Conservation (phyloP, 1,284 basidiomycete species). For the Pseudozyma tsukubaensis region DNA sequence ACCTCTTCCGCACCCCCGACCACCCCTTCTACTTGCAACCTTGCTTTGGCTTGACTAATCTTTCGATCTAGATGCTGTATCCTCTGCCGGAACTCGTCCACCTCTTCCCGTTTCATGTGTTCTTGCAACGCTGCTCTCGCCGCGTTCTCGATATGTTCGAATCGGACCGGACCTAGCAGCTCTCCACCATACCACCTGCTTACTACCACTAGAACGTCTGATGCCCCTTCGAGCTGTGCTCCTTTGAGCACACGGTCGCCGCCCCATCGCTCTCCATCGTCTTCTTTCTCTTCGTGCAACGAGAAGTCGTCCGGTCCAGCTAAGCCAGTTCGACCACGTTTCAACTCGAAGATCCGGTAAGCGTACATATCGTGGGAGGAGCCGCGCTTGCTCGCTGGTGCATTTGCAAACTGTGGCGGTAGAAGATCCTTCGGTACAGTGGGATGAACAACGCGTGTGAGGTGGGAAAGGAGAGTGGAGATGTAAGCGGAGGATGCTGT, state of each 20-base stretch:
- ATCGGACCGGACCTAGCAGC: conserved; percentile 78
- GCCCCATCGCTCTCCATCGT: conserved; percentile 66
- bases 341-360: conserved; percentile 60
- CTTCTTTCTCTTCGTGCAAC: conserved; percentile 60
- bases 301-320: conserved; percentile 63
- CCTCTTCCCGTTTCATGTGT: conserved; percentile 75
- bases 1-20: conserved; percentile 1
- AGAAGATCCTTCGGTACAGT: conserved; percentile 49
- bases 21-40: not conserved
- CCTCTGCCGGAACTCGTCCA: conserved; percentile 40
- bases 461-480: conserved; percentile 54
- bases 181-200: conserved; percentile 79
- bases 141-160: conserved; percentile 81
- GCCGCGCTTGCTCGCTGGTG: conserved; percentile 48
- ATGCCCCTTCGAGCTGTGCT: conserved; percentile 58
- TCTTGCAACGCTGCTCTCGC: conserved; percentile 77
- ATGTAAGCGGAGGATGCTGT: conserved; percentile 41
- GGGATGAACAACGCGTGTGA: conserved; percentile 62
- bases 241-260: conserved; percentile 55
- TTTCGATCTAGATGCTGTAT: conserved; percentile 50
- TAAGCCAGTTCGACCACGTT: conserved; percentile 55
- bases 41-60: conserved; percentile 17
- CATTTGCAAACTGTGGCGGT: conserved; percentile 56
- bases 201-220: conserved; percentile 63
- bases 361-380: conserved; percentile 67